phyloP scores from a whole-genome alignment of 1,284 basidiomycete species.

The Tetrapyrgos nigripes region DNA sequence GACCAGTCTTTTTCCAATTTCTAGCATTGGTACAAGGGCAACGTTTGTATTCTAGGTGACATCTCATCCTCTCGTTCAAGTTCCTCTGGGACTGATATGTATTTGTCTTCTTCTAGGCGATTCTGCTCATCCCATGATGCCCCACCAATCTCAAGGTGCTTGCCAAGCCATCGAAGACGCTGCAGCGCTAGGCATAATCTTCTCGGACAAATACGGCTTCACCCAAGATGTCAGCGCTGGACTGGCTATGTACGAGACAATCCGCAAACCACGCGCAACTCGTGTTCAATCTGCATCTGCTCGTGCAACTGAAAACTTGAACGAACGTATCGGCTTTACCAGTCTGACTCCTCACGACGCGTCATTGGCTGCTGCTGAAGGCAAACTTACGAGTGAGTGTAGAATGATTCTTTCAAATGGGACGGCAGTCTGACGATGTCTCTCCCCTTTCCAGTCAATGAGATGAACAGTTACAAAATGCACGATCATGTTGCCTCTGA shows the following conservation, averaged over 20 bases:
- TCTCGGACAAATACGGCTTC: slow-evolving; percentile 35
- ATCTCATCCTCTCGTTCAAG: no score
- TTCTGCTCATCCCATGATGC: slow-evolving; percentile 43
- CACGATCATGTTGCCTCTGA: slow-evolving; percentile 34
- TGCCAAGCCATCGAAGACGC: slow-evolving; percentile 44
- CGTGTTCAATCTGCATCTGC: slow-evolving; percentile 35
- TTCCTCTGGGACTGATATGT: no score
- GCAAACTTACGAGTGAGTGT: slow-evolving; percentile 31
- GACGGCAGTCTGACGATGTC: background rate
- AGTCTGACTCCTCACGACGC: slow-evolving; percentile 33
- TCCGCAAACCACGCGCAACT: slow-evolving; percentile 39
- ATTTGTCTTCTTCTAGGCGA: no score
- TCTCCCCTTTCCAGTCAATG: slow-evolving; percentile 27
- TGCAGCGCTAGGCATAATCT: slow-evolving; percentile 40
- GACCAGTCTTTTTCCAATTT: background rate
- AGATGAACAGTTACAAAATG: slow-evolving; percentile 42
- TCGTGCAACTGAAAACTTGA: slow-evolving; percentile 38
- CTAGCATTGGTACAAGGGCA: slow-evolving; percentile 35
- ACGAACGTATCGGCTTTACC: slow-evolving; percentile 41
- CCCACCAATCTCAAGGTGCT: slow-evolving; percentile 40
- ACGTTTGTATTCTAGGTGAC: slow-evolving; percentile 35
- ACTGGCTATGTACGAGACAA: slow-evolving; percentile 34
- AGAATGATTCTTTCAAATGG: background rate
- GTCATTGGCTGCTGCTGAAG: slow-evolving; percentile 30
- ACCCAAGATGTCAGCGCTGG: slow-evolving; percentile 33